Percentiles rank a stretch among this genome's conserved stretches.
Evolutionary conservation across 192 early-diverging fungal genomes (phyloP).

Genomic region (Coemansia sp.): DNA sequence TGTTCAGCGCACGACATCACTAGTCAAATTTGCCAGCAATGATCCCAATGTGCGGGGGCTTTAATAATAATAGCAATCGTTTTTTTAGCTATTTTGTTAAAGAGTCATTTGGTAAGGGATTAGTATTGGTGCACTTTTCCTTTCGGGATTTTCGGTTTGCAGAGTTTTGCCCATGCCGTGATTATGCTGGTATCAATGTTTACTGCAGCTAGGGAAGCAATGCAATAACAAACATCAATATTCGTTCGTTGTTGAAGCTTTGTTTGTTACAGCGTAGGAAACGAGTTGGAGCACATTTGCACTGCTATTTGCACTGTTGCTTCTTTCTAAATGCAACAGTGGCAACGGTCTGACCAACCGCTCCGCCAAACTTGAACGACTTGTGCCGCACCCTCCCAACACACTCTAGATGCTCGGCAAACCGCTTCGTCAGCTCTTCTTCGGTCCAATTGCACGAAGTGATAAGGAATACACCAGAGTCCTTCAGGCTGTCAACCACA

Average conservation of each 20-base stretch:
- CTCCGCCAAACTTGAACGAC: conserved; percentile 87
- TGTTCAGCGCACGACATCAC: not conserved
- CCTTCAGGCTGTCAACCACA: conserved; percentile 65
- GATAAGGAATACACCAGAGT: conserved; percentile 69
- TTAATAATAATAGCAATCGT: no score
- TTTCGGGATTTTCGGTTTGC: no score
- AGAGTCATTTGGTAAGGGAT: not conserved
- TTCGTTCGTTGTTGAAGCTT: no score
- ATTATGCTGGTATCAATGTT: not conserved
- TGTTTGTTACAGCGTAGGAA: not conserved
- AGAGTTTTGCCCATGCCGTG: not conserved
- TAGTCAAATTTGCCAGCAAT: not conserved
- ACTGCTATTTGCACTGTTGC: not conserved
- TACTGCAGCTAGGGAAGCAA: no score
- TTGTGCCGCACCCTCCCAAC: conserved; percentile 77
- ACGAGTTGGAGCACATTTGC: conserved; percentile 8
- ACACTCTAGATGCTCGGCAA: conserved; percentile 62
- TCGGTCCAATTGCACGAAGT: conserved; percentile 96
- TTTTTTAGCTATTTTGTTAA: not conserved
- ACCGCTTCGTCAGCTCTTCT: conserved; percentile 70
- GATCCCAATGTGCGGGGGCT: not conserved
- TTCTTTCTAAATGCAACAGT: conserved; percentile 73
- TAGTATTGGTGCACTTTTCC: no score
- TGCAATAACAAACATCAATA: no score
- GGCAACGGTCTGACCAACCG: conserved; percentile 83